phyloP scores from a whole-genome alignment of 2,329 filamentous ascomycete genomes.

The Periconia digitata region DNA sequence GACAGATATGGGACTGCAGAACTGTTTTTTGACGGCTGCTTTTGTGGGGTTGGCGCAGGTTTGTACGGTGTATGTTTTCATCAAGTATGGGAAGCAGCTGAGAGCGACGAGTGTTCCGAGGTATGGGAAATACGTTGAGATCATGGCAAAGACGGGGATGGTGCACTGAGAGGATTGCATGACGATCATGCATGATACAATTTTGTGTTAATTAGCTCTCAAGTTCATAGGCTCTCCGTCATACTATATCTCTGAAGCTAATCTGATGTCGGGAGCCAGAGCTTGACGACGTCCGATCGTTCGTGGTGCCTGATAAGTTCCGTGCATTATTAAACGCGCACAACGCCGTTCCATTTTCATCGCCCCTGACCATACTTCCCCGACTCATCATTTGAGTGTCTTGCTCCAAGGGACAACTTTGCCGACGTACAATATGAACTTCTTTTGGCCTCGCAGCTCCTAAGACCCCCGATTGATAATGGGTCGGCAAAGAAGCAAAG shows the following conservation, averaged over 20 bases:
- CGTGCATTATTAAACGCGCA: neutral
- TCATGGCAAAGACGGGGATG: conserved; percentile 22
- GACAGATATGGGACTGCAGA: conserved; percentile 45
- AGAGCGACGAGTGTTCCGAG: conserved; percentile 14
- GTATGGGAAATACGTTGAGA: conserved; percentile 18
- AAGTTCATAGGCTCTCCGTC: neutral
- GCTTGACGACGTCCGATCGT: neutral
- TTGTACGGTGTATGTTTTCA: conserved; percentile 46
- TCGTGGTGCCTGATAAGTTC: neutral
- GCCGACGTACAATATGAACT: neutral
- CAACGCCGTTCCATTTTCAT: neutral
- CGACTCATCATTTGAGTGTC: neutral
- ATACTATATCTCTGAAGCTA: neutral
- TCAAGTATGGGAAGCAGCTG: conserved; percentile 53
- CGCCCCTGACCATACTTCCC: neutral
- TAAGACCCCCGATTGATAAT: too few relatives aligned
- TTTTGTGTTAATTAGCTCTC: neutral
- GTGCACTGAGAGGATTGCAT: conserved; percentile 11
- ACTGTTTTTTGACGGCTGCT: conserved; percentile 48
- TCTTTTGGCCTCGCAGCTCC: neutral
- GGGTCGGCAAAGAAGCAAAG: neutral
- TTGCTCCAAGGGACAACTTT: neutral
- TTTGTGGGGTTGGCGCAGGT: conserved; percentile 47
- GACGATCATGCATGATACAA: neutral
- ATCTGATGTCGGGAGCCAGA: neutral